Base-by-base conservation (phyloP, 306 rosid species). In the Pyrus betulifolia region DNA sequence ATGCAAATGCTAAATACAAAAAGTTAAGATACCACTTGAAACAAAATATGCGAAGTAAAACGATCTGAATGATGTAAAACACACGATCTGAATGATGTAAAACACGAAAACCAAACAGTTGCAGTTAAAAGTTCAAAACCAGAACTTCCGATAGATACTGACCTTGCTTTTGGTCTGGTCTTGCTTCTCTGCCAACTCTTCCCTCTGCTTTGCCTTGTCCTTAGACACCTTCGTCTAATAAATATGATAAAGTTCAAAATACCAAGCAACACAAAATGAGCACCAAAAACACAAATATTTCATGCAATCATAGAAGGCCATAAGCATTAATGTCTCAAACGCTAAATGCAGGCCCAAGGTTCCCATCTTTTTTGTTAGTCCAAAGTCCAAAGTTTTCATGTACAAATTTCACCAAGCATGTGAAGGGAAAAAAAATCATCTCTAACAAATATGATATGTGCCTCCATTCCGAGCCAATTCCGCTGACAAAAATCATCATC, bases 91-190 rank as follows among this genome's bases (percentile, higher is more conserved):
- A 38, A 64, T 69, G n/a, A 40, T 38, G 42, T 38, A 49, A 31
- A 38, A 38, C 42, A 38, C 1, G 42, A 38, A 38, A 38, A 38
- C 10, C 46, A 72, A 33, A 18, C 23, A 70, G 52, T 46, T 55
- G 60, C 40, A 54, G 58, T 10, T 40, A 38, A 70, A 61, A 67
- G 40, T 35, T 35, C 40, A 35, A 38, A 38, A 38, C 57, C 28
- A 21, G n/a, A 80, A 51, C 75, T 71, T 64, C 54, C 72, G 75
- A 72, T 40, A 62, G 27, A 74, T 67, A 27, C 73, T 65, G 75
- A 95, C 99, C 99, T 92, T 92, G 99, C 97, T 90, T 77, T 92
- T 97, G 38, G 85, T 79, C 82, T 68, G 86, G 73, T 86, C 84
- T 1, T 88, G 66, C 79, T 76, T 84, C 78, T 87, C 96, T 71